phyloP scores from a whole-genome alignment of 2,329 filamentous ascomycete species.

The Fusarium sp. region DNA sequence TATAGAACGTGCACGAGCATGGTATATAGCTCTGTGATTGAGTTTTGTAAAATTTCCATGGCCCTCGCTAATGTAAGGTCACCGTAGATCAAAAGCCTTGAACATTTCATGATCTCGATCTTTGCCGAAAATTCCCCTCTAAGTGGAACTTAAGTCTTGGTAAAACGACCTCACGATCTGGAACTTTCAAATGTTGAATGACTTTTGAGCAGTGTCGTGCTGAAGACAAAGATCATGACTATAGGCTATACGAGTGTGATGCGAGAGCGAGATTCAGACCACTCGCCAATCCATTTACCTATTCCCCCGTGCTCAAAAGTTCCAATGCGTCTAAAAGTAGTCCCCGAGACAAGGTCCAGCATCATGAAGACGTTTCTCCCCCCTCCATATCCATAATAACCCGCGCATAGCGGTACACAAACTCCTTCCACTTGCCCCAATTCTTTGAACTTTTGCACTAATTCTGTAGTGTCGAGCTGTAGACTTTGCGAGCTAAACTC shows the following conservation, averaged over 20 bases:
- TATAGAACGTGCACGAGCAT: not conserved
- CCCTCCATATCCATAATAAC: rapidly evolving
- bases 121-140: rapidly evolving
- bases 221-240: not conserved
- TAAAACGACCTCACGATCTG: rapidly evolving
- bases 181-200: rapidly evolving
- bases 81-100: rapidly evolving
- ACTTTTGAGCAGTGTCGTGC: rapidly evolving
- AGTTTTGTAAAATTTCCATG: rapidly evolving
- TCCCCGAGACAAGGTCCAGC: not conserved
- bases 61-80: rapidly evolving
- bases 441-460: not conserved
- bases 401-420: not conserved
- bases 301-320: not conserved
- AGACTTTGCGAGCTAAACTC: rapidly evolving
- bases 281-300: not conserved
- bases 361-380: not conserved
- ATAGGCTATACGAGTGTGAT: not conserved
- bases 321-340: rapidly evolving
- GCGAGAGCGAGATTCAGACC: not conserved
- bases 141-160: rapidly evolving
- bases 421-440: not conserved
- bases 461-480: not conserved
- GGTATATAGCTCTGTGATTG: rapidly evolving
- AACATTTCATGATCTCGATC: not conserved